phyloP scores from a whole-genome alignment of 805 yeast species.

The Yamadazyma akitaensis region DNA sequence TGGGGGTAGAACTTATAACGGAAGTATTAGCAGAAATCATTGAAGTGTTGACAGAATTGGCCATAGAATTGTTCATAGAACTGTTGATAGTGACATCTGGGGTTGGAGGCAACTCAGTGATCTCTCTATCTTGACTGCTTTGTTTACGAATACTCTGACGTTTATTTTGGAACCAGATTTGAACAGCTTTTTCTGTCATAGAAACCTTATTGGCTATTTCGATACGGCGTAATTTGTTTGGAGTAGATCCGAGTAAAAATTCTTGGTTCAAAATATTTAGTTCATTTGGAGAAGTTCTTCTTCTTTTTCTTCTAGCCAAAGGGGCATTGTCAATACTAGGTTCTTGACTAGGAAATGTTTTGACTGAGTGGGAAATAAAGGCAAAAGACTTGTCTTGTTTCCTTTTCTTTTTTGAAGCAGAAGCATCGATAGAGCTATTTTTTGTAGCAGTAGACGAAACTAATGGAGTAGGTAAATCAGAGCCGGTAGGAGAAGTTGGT shows the following conservation, averaged over 20 bases:
- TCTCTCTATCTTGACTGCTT: conserved; percentile 32
- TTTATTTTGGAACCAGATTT: conserved; percentile 97
- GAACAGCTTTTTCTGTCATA: conserved; percentile 98
- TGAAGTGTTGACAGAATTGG: conserved; percentile 3
- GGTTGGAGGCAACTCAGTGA: conserved; percentile 44
- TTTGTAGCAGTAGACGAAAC: not conserved
- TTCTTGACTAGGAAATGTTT: conserved; percentile 79
- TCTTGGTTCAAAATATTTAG: conserved; percentile 76
- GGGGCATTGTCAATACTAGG: conserved; percentile 89
- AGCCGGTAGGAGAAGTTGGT: not conserved
- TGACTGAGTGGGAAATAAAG: conserved; percentile 89
- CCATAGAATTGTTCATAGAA: conserved; percentile 7
- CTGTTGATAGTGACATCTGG: conserved; percentile 17
- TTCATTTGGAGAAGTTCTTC: conserved; percentile 91
- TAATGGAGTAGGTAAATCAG: not conserved
- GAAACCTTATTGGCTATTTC: conserved; percentile 77
- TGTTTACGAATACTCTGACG: conserved; percentile 75
- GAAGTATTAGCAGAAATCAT: conserved; percentile 9
- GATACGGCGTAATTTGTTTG: conserved; percentile 70
- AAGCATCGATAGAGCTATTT: conserved; percentile 6
- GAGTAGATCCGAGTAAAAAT: conserved; percentile 74
- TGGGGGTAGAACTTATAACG: conserved; percentile 25
- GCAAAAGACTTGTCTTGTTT: conserved; percentile 52
- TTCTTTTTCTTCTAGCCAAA: conserved; percentile 87
- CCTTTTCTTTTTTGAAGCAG: conserved; percentile 9